These are phyloP conservation scores for Corchorus capsularis DNA, from an alignment of 345 rosid species.

Conservation along the genomic window DNA sequence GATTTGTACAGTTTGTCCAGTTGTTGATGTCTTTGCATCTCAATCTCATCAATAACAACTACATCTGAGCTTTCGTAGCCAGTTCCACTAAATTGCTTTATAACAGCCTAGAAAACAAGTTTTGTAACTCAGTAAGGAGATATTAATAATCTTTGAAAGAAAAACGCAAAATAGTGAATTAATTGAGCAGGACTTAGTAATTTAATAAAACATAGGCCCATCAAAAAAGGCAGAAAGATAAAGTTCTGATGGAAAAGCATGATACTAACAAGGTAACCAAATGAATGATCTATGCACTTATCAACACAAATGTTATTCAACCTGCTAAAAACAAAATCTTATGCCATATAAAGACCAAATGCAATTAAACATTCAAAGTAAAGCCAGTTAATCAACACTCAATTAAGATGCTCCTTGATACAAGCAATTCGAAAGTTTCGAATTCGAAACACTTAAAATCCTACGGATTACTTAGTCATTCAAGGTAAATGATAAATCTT, in stretches of 20 bases:
- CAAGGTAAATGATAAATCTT: conserved; percentile 9
- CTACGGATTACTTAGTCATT: neutral
- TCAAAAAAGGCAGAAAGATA: neutral
- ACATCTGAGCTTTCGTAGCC: conserved; percentile 92
- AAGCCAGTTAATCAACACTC: neutral
- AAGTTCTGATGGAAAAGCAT: neutral
- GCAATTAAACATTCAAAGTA: conserved; percentile 9
- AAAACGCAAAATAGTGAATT: neutral
- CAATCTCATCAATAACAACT: conserved; percentile 87
- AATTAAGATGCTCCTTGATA: neutral
- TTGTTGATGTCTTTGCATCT: conserved; percentile 94
- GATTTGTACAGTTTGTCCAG: conserved; percentile 81
- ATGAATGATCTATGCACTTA: neutral
- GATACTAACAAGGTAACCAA: neutral
- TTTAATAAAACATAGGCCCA: neutral
- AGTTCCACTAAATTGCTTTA: conserved; percentile 83
- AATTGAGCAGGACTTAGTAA: neutral
- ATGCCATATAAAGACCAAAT: neutral
- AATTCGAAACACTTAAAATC: neutral
- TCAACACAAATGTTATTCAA: neutral
- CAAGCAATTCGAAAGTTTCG: too few relatives aligned
- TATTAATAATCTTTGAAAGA: neutral
- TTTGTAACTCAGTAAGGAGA: neutral
- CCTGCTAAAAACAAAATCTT: neutral
- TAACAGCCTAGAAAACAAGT: conserved; percentile 74